phyloP scores from a whole-genome alignment of 2,329 filamentous ascomycete genomes.

The Pseudocercospora ulei region DNA sequence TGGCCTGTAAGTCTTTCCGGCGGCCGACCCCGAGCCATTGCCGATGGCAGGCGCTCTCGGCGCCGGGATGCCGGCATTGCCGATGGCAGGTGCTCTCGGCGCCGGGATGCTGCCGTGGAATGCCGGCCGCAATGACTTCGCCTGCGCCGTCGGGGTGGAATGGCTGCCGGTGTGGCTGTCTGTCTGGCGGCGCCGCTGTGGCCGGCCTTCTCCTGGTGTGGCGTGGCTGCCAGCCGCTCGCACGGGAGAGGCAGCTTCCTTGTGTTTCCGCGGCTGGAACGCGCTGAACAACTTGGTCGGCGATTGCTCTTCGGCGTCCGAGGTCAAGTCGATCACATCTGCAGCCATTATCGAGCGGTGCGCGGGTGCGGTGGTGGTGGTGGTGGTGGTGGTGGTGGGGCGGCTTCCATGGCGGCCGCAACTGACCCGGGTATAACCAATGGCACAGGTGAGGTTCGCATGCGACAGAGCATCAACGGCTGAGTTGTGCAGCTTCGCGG shows the following conservation, averaged over 20 bases:
- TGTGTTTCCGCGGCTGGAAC: slow-evolving; percentile 7
- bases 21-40: background rate
- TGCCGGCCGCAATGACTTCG: background rate
- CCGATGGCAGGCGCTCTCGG: too few relatives aligned
- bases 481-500: too few relatives aligned
- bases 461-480: too few relatives aligned
- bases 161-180: background rate
- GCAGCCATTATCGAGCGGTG: slow-evolving; percentile 6
- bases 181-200: background rate
- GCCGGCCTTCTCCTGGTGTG: too few relatives aligned
- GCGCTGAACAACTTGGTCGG: slow-evolving; percentile 10
- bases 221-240: too few relatives aligned
- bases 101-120: background rate
- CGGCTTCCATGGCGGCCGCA: background rate
- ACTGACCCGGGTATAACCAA: too few relatives aligned
- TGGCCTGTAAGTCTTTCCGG: background rate
- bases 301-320: slow-evolving; percentile 10
- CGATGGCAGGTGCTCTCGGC: too few relatives aligned
- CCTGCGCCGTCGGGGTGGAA: background rate
- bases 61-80: background rate
- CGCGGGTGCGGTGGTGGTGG: background rate
- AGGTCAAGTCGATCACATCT: slow-evolving; percentile 13
- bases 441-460: too few relatives aligned
- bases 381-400: background rate
- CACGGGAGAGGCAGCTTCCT: too few relatives aligned